Evolutionary conservation across 768 basidiomycete species (phyloP), one percentile per base, ranked within the genome.

Genomic region (Mycena crocata): DNA sequence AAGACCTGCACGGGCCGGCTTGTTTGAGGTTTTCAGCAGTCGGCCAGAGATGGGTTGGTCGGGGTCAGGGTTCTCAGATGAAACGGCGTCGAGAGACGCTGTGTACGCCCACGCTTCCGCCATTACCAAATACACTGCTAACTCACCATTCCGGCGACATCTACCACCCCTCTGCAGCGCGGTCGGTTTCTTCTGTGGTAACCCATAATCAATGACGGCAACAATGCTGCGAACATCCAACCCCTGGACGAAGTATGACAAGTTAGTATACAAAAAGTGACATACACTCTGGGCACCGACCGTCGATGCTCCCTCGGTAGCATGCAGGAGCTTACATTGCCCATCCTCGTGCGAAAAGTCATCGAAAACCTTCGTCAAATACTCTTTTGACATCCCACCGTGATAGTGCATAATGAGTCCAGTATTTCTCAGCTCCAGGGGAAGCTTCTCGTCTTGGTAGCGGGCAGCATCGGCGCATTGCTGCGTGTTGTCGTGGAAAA

Each of bases 281-380:
- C 39, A 39, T 31, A 13, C 23, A 14, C 71, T 37, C 42, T n/a
- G n/a, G n/a, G n/a, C n/a, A n/a, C n/a, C n/a, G n/a, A 77, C 77
- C 0, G 71, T 74, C 24, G 77, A 72, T 3, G 72, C 73, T 0
- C 74, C 75, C n/a, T 44, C 42, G 3, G 42, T 44, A 5, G 42
- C 42, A 44, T 44, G 42, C 5, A 44, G 13, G 5, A 44, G n/a
- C 24, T 23, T n/a, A 23, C 42, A 44, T n/a, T n/a, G n/a, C n/a
- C n/a, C n/a, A n/a, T n/a, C n/a, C n/a, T n/a, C n/a, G n/a, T n/a
- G n/a, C n/a, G n/a, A n/a, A n/a, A n/a, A n/a, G n/a, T n/a, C n/a
- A n/a, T n/a, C n/a, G n/a, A n/a, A n/a, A n/a, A n/a, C n/a, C n/a
- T n/a, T n/a, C n/a, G n/a, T n/a, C n/a, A n/a, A n/a, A n/a, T n/a